These are phyloP conservation scores for Aspergillus funiculosus DNA, from an alignment of 495 filamentous ascomycete genomes.

Conservation along the genomic window DNA sequence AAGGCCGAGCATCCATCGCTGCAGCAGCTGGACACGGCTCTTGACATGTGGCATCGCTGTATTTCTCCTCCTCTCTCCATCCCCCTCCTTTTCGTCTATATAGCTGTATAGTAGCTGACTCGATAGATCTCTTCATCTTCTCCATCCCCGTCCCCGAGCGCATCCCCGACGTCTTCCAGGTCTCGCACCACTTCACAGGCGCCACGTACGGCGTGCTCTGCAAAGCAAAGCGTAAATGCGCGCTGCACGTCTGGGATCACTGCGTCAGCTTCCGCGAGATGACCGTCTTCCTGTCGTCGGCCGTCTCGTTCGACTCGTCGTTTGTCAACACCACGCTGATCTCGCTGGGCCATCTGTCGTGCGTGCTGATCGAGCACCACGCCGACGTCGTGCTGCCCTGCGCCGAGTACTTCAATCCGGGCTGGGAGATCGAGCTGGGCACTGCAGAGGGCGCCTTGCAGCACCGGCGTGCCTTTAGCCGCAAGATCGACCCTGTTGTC, in stretches of 20 bases:
- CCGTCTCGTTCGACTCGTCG: conserved; percentile 47
- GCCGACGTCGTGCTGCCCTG: conserved; percentile 61
- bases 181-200: conserved; percentile 56
- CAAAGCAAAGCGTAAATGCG: conserved; percentile 55
- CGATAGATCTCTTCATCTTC: conserved; percentile 55
- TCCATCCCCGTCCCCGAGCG: conserved; percentile 56
- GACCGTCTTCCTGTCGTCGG: conserved; percentile 27
- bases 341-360: conserved; percentile 27
- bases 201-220: conserved; percentile 60
- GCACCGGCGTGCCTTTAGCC: conserved; percentile 50
- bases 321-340: conserved; percentile 39
- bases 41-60: conserved; percentile 56
- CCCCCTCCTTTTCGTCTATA: background rate
- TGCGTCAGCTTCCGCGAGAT: conserved; percentile 59
- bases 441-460: conserved; percentile 50
- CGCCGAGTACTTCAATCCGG: conserved; percentile 60
- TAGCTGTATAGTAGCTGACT: background rate
- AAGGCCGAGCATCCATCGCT: conserved; percentile 53
- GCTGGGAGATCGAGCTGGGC: conserved; percentile 62
- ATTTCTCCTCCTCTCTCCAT: background rate
- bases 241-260: conserved; percentile 62
- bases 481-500: conserved; percentile 61
- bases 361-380: conserved; percentile 51
- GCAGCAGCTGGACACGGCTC: conserved; percentile 46
- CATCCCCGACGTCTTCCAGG: conserved; percentile 59